Percentiles rank a stretch among this genome's conserved stretches.
phyloP scores from a whole-genome alignment of 345 rosid species.

The Salix suchowensis region DNA sequence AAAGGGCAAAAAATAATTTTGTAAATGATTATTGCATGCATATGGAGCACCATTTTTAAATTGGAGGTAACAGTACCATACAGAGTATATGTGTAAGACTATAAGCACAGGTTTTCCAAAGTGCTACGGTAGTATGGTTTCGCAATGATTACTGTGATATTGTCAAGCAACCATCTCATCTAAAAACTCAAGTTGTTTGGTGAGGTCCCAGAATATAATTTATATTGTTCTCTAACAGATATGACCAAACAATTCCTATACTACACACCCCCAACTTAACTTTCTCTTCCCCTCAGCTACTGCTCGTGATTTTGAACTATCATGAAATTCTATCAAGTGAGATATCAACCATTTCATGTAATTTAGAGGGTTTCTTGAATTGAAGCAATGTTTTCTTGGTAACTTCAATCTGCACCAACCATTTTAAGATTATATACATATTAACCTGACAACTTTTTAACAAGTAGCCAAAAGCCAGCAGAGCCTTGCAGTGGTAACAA shows the following conservation, averaged over 20 bases:
- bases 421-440: background rate
- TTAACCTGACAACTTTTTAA: background rate
- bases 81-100: background rate
- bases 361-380: background rate
- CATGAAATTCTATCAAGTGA: background rate
- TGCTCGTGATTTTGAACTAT: background rate
- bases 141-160: no score
- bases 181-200: no score
- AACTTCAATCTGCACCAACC: background rate
- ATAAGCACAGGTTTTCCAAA: background rate
- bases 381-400: background rate
- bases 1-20: background rate
- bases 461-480: background rate
- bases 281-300: background rate
- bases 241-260: no score
- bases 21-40: background rate
- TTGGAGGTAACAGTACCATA: background rate
- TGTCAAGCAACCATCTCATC: no score
- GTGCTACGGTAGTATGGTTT: background rate
- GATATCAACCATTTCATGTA: background rate
- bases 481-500: background rate
- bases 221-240: no score
- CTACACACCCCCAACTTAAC: background rate
- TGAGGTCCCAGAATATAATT: no score
- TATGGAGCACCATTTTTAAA: background rate